These are phyloP conservation scores for Taiozyma sp. DNA, from an alignment of 1,139 yeast genomes.

Conservation along the genomic window DNA sequence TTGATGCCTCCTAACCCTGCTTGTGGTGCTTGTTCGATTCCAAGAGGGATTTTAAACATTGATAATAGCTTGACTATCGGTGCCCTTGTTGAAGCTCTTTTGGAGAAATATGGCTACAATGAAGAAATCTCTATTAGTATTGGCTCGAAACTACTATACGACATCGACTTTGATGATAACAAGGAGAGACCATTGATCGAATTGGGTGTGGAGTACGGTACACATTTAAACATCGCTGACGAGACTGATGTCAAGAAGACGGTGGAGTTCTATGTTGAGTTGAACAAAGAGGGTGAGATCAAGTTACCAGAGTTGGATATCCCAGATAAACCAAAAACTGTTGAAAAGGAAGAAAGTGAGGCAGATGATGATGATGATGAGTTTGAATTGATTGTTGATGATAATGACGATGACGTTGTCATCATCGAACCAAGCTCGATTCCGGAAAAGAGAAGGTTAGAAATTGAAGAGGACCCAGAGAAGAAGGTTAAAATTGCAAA, in stretches of 20 bases:
- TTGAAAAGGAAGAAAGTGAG: slow-evolving; percentile 16
- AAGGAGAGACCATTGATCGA: slow-evolving; percentile 42
- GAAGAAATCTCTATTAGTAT: slow-evolving; percentile 67
- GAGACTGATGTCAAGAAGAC: slow-evolving; percentile 68
- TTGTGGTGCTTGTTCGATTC: slow-evolving; percentile 72
- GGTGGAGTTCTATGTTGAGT: slow-evolving; percentile 59
- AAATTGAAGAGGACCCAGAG: slow-evolving; percentile 14
- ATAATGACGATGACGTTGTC: slow-evolving; percentile 19
- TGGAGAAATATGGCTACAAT: slow-evolving; percentile 47
- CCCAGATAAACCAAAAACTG: slow-evolving; percentile 26
- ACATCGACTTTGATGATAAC: slow-evolving; percentile 86
- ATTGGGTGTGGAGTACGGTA: slow-evolving; percentile 56
- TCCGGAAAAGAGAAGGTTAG: slow-evolving; percentile 24
- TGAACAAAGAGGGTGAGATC: slow-evolving; percentile 19
- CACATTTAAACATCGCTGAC: slow-evolving; percentile 67
- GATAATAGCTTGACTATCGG: slow-evolving; percentile 31
- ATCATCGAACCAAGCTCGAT: slow-evolving; percentile 11
- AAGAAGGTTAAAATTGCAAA: slow-evolving; percentile 13
- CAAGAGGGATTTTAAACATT: slow-evolving; percentile 44
- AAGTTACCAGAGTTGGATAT: slow-evolving; percentile 28
- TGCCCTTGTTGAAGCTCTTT: slow-evolving; percentile 42
- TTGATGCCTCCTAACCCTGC: slow-evolving; percentile 56
- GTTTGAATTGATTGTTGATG: slow-evolving; percentile 19
- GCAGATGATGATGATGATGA: slow-evolving; percentile 22
- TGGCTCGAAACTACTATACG: slow-evolving; percentile 65